phyloP scores from a whole-genome alignment of 1,284 basidiomycete genomes.

The Filobasidium uniguttulatum region DNA sequence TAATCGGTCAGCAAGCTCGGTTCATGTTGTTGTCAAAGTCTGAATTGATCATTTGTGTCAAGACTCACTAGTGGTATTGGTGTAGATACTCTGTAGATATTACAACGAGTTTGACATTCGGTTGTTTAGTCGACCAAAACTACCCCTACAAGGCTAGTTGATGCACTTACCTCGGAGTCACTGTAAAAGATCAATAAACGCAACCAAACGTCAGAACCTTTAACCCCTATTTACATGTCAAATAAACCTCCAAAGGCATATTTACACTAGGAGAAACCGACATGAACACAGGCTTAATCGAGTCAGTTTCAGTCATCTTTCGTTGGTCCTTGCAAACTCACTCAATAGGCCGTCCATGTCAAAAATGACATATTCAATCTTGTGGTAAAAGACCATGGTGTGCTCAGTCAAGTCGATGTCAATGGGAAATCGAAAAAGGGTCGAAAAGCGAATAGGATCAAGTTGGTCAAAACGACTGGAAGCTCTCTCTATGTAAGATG shows the following conservation, averaged over 20 bases:
- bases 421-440: too few species aligned
- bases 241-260: not conserved
- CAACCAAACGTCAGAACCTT: not conserved
- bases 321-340: not conserved
- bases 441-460: too few species aligned
- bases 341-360: conserved; percentile 36
- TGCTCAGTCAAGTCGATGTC: too few species aligned
- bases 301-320: not conserved
- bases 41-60: not conserved
- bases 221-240: not conserved
- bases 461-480: too few species aligned
- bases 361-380: conserved; percentile 36
- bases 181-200: not conserved
- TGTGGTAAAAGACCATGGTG: conserved; percentile 9
- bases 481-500: too few species aligned
- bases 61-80: conserved; percentile 24
- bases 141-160: not conserved
- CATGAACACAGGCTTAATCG: too few species aligned
- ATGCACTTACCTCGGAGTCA: conserved; percentile 12
- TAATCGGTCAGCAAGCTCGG: too few species aligned
- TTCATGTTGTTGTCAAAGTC: too few species aligned
- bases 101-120: not conserved
- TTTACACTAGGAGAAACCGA: not conserved
- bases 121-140: not conserved
- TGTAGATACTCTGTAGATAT: conserved; percentile 29